Base-by-base conservation (phyloP, 208 protist genomes). In the Vickermania spadyakhi region DNA sequence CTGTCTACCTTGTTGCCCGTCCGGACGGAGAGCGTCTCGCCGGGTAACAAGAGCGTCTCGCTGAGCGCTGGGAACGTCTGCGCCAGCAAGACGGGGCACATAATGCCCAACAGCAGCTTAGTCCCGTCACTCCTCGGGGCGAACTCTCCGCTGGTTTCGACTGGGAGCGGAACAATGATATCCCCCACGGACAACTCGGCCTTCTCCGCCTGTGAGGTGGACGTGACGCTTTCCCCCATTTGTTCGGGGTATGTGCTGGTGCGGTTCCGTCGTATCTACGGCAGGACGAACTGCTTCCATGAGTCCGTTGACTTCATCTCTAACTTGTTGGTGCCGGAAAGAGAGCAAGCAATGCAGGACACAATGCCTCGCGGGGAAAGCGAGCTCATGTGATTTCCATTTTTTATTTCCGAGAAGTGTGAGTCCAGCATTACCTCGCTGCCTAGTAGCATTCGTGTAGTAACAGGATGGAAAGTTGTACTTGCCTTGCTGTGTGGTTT, bases 261-360 rank as follows among this genome's bases (percentile, higher is more conserved):
- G 7, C 81, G 75, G 7, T 85, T 91, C 51, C 73, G 81, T 7
- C 76, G 84, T 64, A 91, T 94, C 63, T 72, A 87, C 52, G 87
- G 87, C 3, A 87, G 78, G 27, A 94, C 87, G 2, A 82, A 70
- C 22, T 83, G 88, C 60, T 94, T 91, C 62, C 87, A 91, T 59
- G 87, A 94, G 66, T 80, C 81, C 1, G 81, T 94, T n/a, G 64
- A 58, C 0, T 94, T 77, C 60, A 82, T 94, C 29, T 83, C 84
- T 0, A 83, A 79, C 57, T 26, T 90, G 49, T 60, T 94, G 5
- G 84, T 86, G 28, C 28, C 65, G 23, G 87, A 94, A 56, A 73
- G 87, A 21, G 74, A 90, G 64, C 81, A 91, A 63, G 87, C 87
- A 21, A 82, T 86, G 59, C 67, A 89, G 57, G 87, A 94, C 61